Base-by-base conservation (phyloP, 768 basidiomycete genomes). In the Russula sp. region DNA sequence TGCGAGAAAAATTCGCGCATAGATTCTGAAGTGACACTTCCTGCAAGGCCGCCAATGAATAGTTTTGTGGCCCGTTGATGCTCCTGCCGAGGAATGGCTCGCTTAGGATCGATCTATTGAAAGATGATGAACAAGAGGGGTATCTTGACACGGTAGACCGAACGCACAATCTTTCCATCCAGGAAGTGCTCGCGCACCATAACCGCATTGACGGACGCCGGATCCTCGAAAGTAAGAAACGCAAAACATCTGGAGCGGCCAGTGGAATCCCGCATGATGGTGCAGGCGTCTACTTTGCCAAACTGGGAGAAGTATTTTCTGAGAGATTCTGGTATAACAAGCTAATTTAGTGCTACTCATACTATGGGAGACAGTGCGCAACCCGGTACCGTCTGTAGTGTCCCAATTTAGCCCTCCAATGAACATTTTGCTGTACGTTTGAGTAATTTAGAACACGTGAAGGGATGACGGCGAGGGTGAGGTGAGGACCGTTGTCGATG, bases 361-460 rank as follows among this genome's bases (percentile, higher is more conserved):
- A 53, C 68, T 65, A 69, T 61, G 71, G 40, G 62, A 74, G 70
- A 73, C 68, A 74, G 75, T 72, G 74, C 74, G 74, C 69, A 69
- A 72, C 72, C 57, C 57, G 56, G 62, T 83, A 98, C 96, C 95
- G 81, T 98, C 95, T 73, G 91, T 95, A 70, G 95, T 97, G 75
- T 97, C 94, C 95, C 95, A 98, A 78, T 97, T 97, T 66, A 98
- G 81, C 64, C 95, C 95, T 61, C 95, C 95, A 72, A 98, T 94
- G 76, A 98, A 98, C 95, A 98, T 97, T 81, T 98, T 98, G 77
- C 96, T 97, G 81, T 73, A 77, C 13, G 60, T 55, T 58, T 44
- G 59, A 51, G 42, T 57, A 44, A 57, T 63, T 55, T 54, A 53
- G 37, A 48, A 52, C 48, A 47, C 49, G 66, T 27, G 56, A 57